These are phyloP conservation scores for Leccinum subtestaceum DNA, from an alignment of 768 basidiomycete species.

Conservation along the genomic window DNA sequence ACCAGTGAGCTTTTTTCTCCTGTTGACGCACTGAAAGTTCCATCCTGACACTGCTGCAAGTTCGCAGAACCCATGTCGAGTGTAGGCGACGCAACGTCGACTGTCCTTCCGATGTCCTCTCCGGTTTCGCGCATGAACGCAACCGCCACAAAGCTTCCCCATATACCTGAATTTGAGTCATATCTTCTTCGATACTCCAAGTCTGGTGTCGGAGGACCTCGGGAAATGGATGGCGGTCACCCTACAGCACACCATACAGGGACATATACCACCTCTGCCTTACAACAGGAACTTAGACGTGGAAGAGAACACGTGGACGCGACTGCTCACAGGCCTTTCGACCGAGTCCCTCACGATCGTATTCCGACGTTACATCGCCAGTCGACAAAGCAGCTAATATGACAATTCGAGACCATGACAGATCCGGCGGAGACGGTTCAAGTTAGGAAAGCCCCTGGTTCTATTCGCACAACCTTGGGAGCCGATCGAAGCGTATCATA, in stretches of 20 bases:
- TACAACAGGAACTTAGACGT: not conserved
- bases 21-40: not conserved
- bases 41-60: not conserved
- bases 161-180: slow-evolving; percentile 1
- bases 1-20: slow-evolving; percentile 1
- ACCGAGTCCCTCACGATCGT: not conserved
- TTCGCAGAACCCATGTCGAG: slow-evolving; percentile 15
- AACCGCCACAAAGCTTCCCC: slow-evolving; percentile 1
- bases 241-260: not conserved
- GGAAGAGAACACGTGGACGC: not conserved
- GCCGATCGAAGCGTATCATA: not conserved
- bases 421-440: slow-evolving; percentile 8
- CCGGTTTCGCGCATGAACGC: slow-evolving; percentile 11
- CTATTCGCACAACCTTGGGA: slow-evolving; percentile 17
- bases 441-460: slow-evolving; percentile 5
- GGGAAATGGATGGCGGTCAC: slow-evolving; percentile 9
- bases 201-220: slow-evolving; percentile 21
- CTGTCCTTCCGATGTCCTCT: slow-evolving; percentile 15
- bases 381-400: slow-evolving; percentile 54
- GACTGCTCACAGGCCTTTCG: not conserved
- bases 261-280: not conserved
- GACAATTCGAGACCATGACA: slow-evolving; percentile 49
- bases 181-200: slow-evolving; percentile 2
- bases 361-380: slow-evolving; percentile 25
- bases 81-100: slow-evolving; percentile 13